phyloP scores from a whole-genome alignment of 2,329 filamentous ascomycete species.

The Colletotrichum caudatum region DNA sequence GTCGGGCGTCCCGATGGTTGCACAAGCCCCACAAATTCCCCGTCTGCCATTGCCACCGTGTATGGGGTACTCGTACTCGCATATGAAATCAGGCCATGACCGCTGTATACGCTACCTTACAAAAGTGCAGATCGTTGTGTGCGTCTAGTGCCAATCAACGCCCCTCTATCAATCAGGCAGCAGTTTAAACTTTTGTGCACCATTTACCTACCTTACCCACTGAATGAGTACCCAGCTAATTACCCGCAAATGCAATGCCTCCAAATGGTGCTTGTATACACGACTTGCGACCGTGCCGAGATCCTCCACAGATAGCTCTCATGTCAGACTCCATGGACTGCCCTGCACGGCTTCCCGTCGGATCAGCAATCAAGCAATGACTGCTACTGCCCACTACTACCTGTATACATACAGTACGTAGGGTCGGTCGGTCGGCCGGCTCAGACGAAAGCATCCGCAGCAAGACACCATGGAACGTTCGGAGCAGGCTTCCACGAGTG shows the following conservation, averaged over 20 bases:
- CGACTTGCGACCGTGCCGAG: background rate
- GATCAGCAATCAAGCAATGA: background rate
- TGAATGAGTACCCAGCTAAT: no score
- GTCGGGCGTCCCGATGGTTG: constrained; percentile 23
- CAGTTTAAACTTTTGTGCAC: background rate
- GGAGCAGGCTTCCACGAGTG: constrained; percentile 28
- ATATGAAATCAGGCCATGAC: no score
- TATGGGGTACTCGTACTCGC: background rate
- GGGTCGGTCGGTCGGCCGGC: background rate
- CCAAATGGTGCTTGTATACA: no score
- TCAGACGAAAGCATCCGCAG: background rate
- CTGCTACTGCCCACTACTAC: no score
- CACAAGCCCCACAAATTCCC: constrained; percentile 7
- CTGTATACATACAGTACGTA: no score
- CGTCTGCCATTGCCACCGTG: background rate
- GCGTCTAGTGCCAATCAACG: constrained; percentile 21
- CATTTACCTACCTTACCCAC: no score
- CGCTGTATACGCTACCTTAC: background rate
- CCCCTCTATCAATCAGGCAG: background rate
- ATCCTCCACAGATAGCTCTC: background rate
- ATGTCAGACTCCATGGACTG: background rate
- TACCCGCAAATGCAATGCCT: no score
- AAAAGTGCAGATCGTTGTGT: constrained; percentile 25
- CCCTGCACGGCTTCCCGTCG: background rate
- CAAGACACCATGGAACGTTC: constrained; percentile 23